phyloP scores from a whole-genome alignment of 2,329 filamentous ascomycete genomes.

The Neofusicoccum cordaticola region DNA sequence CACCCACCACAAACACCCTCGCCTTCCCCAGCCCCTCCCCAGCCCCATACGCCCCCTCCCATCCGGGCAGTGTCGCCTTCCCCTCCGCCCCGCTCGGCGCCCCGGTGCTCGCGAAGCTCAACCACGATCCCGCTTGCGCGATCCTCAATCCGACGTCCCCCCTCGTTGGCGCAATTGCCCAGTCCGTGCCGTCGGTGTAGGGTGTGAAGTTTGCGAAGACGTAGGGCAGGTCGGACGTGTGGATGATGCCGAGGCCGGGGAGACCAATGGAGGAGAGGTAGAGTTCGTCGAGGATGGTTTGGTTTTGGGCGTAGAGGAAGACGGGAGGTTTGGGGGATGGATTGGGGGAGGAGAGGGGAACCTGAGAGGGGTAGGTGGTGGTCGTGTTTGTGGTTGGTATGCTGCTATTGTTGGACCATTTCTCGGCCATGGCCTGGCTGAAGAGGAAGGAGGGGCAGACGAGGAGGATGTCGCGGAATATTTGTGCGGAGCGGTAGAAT shows the following conservation, averaged over 20 bases:
- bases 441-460: slow-evolving; percentile 48
- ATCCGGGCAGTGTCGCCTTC: slow-evolving; percentile 42
- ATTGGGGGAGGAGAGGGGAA: no score
- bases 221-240: slow-evolving; percentile 55
- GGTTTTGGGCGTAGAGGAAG: slow-evolving; percentile 54
- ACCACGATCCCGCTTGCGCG: slow-evolving; percentile 49
- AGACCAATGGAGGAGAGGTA: slow-evolving; percentile 38
- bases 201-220: slow-evolving; percentile 44
- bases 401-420: slow-evolving; percentile 20
- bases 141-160: slow-evolving; percentile 42
- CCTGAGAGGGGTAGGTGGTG: no score
- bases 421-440: slow-evolving; percentile 38
- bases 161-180: slow-evolving; percentile 27
- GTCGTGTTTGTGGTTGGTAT: not conserved
- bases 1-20: slow-evolving; percentile 44
- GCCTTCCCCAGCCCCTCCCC: slow-evolving; percentile 22
- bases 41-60: slow-evolving; percentile 37
- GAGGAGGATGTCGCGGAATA: slow-evolving; percentile 54
- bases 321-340: slow-evolving; percentile 26
- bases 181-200: slow-evolving; percentile 39
- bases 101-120: slow-evolving; percentile 45
- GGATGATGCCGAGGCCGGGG: slow-evolving; percentile 46
- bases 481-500: slow-evolving; percentile 50
- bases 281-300: slow-evolving; percentile 49
- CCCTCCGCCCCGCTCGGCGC: slow-evolving; percentile 28